Conservation (phyloP, 1,284 basidiomycete species). For the Ceratobasidium theobromae region DNA sequence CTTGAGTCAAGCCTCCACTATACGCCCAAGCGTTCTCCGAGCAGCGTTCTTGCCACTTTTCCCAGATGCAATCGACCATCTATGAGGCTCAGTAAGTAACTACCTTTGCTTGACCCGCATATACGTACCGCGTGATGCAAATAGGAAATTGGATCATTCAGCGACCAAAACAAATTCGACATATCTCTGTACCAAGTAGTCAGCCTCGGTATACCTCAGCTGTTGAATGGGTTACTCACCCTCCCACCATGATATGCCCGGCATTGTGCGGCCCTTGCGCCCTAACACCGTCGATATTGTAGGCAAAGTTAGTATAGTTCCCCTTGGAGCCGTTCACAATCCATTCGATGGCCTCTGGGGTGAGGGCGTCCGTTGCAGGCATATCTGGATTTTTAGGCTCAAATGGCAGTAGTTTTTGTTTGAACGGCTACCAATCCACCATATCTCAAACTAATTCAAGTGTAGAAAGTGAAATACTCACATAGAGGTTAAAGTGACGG, state of each 20-base stretch:
- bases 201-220: too few species aligned
- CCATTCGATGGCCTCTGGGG: not conserved
- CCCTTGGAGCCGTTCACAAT: slow-evolving; percentile 17
- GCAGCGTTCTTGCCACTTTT: too few species aligned
- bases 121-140: too few species aligned
- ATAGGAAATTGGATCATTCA: too few species aligned
- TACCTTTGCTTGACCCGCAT: too few species aligned
- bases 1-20: too few species aligned
- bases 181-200: too few species aligned
- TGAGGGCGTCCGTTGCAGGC: slow-evolving; percentile 6
- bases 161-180: too few species aligned
- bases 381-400: not conserved
- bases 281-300: slow-evolving; percentile 29
- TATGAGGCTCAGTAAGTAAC: too few species aligned
- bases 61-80: too few species aligned
- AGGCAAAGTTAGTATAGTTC: slow-evolving; percentile 31
- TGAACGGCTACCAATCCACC: slow-evolving; percentile 32
- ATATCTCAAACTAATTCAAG: not conserved
- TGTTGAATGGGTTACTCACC: too few species aligned
- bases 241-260: slow-evolving; percentile 29
- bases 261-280: slow-evolving; percentile 34
- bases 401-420: slow-evolving; percentile 20
- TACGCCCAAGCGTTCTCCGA: too few species aligned
- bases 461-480: not conserved
- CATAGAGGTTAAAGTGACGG: slow-evolving; percentile 17